Percentiles rank a stretch among this genome's conserved stretches.
phyloP scores from a whole-genome alignment of 139 green algal species.

The Medakamo hakoo region DNA sequence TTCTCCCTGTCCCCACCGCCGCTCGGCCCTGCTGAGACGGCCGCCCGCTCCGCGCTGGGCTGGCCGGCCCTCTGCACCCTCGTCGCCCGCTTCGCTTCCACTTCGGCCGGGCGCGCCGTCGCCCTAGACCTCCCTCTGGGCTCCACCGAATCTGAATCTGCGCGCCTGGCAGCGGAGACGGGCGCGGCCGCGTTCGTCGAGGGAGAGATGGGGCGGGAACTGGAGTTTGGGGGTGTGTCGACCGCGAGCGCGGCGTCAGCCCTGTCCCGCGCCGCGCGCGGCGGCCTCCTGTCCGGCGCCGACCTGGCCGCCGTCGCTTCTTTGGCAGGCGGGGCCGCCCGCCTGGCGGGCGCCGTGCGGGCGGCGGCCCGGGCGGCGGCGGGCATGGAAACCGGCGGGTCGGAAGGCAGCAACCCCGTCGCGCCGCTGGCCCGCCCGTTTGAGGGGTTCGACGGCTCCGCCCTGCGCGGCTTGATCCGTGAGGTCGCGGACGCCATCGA shows the following conservation, averaged over 20 bases:
- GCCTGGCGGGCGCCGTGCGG: constrained; percentile 15
- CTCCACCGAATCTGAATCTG: not conserved
- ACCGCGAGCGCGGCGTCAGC: constrained; percentile 26
- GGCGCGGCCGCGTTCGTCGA: constrained; percentile 15
- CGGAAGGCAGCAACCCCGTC: too few species aligned
- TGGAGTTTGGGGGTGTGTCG: constrained; percentile 65
- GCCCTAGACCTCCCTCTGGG: not conserved
- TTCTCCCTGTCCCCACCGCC: too few species aligned
- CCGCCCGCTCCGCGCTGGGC: not conserved
- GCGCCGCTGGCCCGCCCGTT: not conserved
- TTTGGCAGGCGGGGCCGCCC: constrained; percentile 18
- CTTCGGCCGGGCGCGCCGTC: too few species aligned
- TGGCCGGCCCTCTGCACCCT: not conserved
- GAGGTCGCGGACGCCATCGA: constrained; percentile 13
- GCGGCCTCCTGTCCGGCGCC: constrained; percentile 32
- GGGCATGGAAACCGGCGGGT: too few species aligned
- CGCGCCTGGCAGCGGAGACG: not conserved
- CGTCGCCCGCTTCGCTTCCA: not conserved
- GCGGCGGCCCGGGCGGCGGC: constrained; percentile 9
- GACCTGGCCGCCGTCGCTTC: constrained; percentile 21
- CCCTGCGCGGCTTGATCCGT: not conserved
- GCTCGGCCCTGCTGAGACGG: too few species aligned
- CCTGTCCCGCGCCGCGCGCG: constrained; percentile 33
- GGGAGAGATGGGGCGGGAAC: constrained; percentile 23
- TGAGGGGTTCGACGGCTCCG: not conserved